Percentiles rank a stretch among this genome's conserved stretches.
phyloP scores from a whole-genome alignment of 2,329 filamentous ascomycete species.

The Blastomyces gilchristii region DNA sequence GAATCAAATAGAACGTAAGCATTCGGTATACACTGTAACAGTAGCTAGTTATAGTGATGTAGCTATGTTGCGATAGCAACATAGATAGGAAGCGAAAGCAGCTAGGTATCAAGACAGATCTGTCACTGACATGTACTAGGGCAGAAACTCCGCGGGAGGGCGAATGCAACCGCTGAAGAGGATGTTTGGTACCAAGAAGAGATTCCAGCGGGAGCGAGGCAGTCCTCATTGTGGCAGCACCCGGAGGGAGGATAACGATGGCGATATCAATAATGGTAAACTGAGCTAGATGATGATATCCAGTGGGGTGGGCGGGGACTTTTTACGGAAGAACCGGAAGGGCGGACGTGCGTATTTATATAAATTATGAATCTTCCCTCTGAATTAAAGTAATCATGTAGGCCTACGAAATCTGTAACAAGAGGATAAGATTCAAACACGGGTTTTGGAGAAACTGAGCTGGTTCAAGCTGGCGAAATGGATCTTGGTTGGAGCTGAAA shows the following conservation, averaged over 20 bases:
- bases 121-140: constrained; percentile 31
- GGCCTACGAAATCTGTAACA: no score
- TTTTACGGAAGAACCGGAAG: no score
- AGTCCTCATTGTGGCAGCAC: not conserved
- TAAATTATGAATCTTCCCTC: no score
- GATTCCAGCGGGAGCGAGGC: constrained; percentile 1
- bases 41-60: not conserved
- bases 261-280: not conserved
- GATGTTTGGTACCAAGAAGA: constrained; percentile 22
- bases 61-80: not conserved
- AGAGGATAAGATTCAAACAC: no score
- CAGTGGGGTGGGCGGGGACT: no score
- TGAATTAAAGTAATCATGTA: no score
- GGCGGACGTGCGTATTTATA: no score
- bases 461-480: no score
- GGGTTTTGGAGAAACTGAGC: no score
- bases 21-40: not conserved
- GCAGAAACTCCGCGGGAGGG: constrained; percentile 36
- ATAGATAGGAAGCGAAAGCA: not conserved
- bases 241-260: not conserved
- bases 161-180: constrained; percentile 35
- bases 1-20: not conserved
- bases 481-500: no score
- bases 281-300: not conserved
- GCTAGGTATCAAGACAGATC: not conserved